Conservation (phyloP, 2,329 filamentous ascomycete species). For the Botryosphaeria dothidea region DNA sequence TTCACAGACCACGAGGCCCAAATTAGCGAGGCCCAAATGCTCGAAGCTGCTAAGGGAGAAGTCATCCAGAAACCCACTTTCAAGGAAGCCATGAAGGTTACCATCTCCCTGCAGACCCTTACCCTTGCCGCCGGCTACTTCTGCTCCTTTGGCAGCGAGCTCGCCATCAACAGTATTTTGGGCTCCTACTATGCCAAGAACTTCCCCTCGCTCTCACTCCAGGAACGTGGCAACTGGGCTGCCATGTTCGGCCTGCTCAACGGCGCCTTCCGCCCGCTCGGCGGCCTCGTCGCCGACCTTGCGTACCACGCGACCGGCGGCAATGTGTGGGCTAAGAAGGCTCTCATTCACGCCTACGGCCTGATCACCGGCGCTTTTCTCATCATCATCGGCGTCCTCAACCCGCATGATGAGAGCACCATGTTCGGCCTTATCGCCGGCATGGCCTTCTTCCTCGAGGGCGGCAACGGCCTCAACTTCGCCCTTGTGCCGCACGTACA, state of each 20-base stretch:
- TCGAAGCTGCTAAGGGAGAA: slow-evolving; percentile 61
- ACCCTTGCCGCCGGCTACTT: slow-evolving; percentile 58
- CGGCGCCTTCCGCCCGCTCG: slow-evolving; percentile 65
- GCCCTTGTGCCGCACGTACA: slow-evolving; percentile 84
- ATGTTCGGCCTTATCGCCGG: slow-evolving; percentile 78
- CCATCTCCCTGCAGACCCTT: slow-evolving; percentile 61
- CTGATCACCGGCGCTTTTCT: slow-evolving; percentile 60
- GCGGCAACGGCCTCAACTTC: slow-evolving; percentile 84
- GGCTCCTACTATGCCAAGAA: slow-evolving; percentile 60
- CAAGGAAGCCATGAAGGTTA: slow-evolving; percentile 60
- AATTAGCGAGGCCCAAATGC: slow-evolving; percentile 52
- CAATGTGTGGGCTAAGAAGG: slow-evolving; percentile 65
- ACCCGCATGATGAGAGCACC: slow-evolving; percentile 62
- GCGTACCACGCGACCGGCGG: slow-evolving; percentile 53
- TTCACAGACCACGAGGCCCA: slow-evolving; percentile 47
- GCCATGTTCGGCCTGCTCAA: slow-evolving; percentile 78
- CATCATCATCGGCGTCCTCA: slow-evolving; percentile 62
- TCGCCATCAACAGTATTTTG: slow-evolving; percentile 62
- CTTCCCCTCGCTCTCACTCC: slow-evolving; percentile 57
- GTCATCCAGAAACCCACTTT: slow-evolving; percentile 62
- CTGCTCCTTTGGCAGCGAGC: slow-evolving; percentile 62
- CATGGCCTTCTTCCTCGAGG: slow-evolving; percentile 80
- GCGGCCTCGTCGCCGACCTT: slow-evolving; percentile 61
- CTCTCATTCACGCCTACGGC: slow-evolving; percentile 58
- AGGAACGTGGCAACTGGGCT: slow-evolving; percentile 61